Conservation (phyloP, 768 basidiomycete genomes). For the Naganishia kalamii region DNA sequence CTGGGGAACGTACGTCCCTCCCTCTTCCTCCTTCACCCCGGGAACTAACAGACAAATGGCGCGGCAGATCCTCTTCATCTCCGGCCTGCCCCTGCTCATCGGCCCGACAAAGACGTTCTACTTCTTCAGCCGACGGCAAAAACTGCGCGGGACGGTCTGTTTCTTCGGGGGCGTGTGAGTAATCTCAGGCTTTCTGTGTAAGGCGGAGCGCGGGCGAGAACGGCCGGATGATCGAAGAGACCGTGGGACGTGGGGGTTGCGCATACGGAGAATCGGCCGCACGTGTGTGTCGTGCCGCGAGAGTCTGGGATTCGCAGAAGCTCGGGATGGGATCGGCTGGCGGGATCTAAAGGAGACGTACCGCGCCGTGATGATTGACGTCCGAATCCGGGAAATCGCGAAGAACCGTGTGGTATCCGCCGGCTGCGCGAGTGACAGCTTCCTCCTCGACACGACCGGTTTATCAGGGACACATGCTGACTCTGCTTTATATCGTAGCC, state of each 20-base stretch:
- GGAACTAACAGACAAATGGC: too few relatives aligned
- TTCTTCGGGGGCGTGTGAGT: slow-evolving; percentile 47
- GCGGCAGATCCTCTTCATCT: slow-evolving; percentile 80
- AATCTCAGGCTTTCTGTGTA: not conserved
- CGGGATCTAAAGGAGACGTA: too few relatives aligned
- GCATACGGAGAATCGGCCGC: too few relatives aligned
- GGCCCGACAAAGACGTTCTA: slow-evolving; percentile 92
- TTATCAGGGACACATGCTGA: too few relatives aligned
- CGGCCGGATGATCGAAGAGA: not conserved
- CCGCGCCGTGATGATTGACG: too few relatives aligned
- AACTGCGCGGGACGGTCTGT: slow-evolving; percentile 63
- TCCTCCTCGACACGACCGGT: too few relatives aligned
- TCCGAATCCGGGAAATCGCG: too few relatives aligned
- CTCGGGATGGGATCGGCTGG: too few relatives aligned
- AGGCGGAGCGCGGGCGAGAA: not conserved
- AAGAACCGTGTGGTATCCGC: too few relatives aligned
- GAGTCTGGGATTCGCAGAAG: too few relatives aligned
- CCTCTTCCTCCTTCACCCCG: not conserved
- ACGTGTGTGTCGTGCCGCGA: not conserved
- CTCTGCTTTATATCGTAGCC: too few relatives aligned
- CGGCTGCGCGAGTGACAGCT: too few relatives aligned
- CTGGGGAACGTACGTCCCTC: slow-evolving; percentile 75
- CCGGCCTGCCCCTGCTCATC: slow-evolving; percentile 91
- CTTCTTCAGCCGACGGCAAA: slow-evolving; percentile 94
- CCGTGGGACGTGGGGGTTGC: not conserved